phyloP scores from a whole-genome alignment of 208 protist genomes.

The Leishmania martiniquensis region DNA sequence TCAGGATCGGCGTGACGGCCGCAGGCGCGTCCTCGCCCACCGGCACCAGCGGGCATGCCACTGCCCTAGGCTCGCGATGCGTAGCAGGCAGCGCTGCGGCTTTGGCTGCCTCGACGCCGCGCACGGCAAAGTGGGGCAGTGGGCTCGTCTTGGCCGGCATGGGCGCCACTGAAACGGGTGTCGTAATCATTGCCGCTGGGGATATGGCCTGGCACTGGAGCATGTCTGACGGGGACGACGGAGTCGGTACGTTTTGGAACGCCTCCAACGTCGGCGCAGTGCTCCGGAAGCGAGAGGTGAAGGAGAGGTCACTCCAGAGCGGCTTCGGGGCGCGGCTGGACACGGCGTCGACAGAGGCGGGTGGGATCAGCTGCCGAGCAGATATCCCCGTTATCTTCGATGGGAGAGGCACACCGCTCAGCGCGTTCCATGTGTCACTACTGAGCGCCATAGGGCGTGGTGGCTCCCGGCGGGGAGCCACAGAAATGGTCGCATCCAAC shows the following conservation, averaged over 20 bases:
- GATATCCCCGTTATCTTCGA: not conserved
- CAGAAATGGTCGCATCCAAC: constrained; percentile 16
- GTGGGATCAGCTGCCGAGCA: constrained; percentile 17
- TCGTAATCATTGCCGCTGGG: constrained; percentile 6
- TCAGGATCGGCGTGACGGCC: constrained; percentile 4
- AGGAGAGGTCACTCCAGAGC: constrained; percentile 50
- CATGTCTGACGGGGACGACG: constrained; percentile 9
- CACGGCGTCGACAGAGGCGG: constrained; percentile 38
- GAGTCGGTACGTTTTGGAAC: constrained; percentile 31
- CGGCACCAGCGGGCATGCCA: constrained; percentile 34
- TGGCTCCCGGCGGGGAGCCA: constrained; percentile 20
- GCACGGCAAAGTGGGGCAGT: constrained; percentile 23
- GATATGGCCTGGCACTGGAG: not conserved
- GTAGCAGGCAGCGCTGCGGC: not conserved
- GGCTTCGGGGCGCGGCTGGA: constrained; percentile 31
- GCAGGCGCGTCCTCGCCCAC: constrained; percentile 22
- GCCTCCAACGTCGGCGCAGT: constrained; percentile 45
- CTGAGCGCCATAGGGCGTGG: constrained; percentile 39
- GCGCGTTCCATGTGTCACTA: constrained; percentile 46
- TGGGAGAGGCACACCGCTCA: constrained; percentile 32
- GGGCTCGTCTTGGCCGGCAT: constrained; percentile 47
- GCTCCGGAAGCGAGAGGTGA: constrained; percentile 29
- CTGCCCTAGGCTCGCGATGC: not conserved
- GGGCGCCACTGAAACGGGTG: constrained; percentile 28
- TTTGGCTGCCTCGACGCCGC: constrained; percentile 2